These are phyloP conservation scores for Byssoonygena ceratinophila DNA, from an alignment of 2,329 filamentous ascomycete genomes.

Conservation along the genomic window DNA sequence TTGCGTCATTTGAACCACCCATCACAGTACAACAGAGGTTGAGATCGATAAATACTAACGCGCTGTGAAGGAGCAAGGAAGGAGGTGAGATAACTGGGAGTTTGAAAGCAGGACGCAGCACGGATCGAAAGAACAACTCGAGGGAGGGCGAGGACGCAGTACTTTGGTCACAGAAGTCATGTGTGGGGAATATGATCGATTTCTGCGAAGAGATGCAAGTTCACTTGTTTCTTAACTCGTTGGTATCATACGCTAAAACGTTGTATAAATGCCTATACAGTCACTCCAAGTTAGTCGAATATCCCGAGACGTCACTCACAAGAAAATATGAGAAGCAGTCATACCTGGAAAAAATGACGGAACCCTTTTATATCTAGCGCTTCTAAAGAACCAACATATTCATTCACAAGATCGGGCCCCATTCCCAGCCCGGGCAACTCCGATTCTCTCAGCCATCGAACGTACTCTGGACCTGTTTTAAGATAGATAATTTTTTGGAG, in stretches of 20 bases:
- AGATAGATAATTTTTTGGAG: constrained; percentile 82
- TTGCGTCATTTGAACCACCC: not conserved
- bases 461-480: constrained; percentile 77
- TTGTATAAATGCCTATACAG: constrained; percentile 34
- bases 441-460: constrained; percentile 40
- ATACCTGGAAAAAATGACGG: constrained; percentile 40
- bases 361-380: constrained; percentile 38
- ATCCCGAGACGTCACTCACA: not conserved
- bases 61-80: not conserved
- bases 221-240: not conserved
- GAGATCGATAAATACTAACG: not conserved
- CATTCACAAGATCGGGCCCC: constrained; percentile 37
- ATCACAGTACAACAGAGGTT: not conserved
- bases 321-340: constrained; percentile 15
- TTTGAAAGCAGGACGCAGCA: not conserved
- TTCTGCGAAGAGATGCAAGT: constrained; percentile 1
- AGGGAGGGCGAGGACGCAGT: not conserved
- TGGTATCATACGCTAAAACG: constrained; percentile 35
- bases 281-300: constrained; percentile 1
- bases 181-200: not conserved
- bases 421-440: constrained; percentile 42
- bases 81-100: not conserved
- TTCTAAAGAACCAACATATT: constrained; percentile 38
- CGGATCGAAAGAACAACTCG: not conserved
- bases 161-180: not conserved